A percentile compares a stretch with the other conserved stretches of the same genome.
Evolutionary conservation across 345 rosid genomes (phyloP).

Genomic region (Theobroma cacao): DNA sequence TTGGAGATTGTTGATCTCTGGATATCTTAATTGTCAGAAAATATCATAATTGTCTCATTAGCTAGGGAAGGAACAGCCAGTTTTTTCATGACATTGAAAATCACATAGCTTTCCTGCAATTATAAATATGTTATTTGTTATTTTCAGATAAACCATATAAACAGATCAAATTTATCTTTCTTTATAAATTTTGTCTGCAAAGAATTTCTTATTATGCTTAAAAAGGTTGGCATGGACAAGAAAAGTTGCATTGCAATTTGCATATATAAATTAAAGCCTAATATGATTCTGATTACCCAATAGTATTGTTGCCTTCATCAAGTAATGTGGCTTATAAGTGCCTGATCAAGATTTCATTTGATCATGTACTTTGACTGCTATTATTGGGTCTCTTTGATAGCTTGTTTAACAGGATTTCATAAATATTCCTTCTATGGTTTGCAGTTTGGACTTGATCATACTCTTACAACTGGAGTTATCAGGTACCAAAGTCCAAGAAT

Average conservation of each 20-base stretch:
- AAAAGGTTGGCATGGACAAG: neutral
- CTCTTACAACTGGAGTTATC: conserved; percentile 94
- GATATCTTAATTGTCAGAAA: neutral
- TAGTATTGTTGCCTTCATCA: neutral
- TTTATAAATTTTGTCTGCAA: neutral
- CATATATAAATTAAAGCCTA: neutral
- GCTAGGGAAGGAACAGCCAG: neutral
- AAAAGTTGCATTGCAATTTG: neutral
- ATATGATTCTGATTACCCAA: neutral
- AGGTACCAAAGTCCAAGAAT: conserved; percentile 43
- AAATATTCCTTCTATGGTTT: conserved; percentile 11
- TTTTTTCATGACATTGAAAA: neutral
- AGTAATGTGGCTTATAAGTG: neutral
- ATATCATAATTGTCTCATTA: neutral
- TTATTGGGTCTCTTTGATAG: neutral
- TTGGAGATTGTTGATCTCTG: neutral
- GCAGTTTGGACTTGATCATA: conserved; percentile 98
- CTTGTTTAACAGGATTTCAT: conserved; percentile 6
- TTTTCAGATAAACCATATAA: neutral
- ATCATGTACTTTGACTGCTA: neutral
- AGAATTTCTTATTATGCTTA: neutral
- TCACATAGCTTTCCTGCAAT: neutral
- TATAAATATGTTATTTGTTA: neutral
- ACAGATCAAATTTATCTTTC: neutral
- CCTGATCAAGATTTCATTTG: neutral